These are phyloP conservation scores for Umbilicus rupestris DNA, from an alignment of 164 flowering plant species.

Conservation along the genomic window DNA sequence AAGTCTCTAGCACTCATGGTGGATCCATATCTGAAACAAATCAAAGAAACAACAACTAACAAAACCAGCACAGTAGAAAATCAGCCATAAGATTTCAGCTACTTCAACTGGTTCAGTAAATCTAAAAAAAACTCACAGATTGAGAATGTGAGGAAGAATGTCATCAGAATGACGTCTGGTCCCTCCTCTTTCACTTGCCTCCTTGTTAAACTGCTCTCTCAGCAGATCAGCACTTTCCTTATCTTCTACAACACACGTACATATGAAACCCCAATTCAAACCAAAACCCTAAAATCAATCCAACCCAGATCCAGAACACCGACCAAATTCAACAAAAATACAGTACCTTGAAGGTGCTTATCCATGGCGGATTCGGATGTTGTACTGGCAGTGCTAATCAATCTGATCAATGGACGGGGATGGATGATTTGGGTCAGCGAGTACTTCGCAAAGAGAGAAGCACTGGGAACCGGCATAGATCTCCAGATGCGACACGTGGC, in stretches of 20 bases:
- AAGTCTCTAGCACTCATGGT: conserved; percentile 53
- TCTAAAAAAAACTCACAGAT: conserved; percentile 37
- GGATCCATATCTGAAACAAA: conserved; percentile 50
- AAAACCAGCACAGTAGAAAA: background rate
- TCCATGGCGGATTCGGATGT: conserved; percentile 9
- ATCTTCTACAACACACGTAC: background rate
- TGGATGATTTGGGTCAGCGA: background rate
- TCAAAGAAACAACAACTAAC: background rate
- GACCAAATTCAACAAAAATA: background rate
- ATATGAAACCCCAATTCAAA: background rate
- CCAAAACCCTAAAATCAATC: background rate
- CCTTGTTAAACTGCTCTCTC: conserved; percentile 21
- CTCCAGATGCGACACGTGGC: background rate
- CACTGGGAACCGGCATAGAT: background rate
- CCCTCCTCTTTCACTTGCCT: conserved; percentile 14
- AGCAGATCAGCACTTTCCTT: conserved; percentile 16
- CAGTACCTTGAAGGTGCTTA: conserved; percentile 9
- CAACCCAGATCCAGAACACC: background rate
- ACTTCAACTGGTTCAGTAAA: background rate
- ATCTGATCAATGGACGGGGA: background rate
- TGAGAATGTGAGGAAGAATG: conserved; percentile 60
- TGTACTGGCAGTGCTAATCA: background rate
- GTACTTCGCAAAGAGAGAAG: background rate
- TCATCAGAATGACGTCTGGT: conserved; percentile 28
- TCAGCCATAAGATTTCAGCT: background rate